Base-by-base conservation (phyloP, 306 rosid species). In the Prunus davidiana region DNA sequence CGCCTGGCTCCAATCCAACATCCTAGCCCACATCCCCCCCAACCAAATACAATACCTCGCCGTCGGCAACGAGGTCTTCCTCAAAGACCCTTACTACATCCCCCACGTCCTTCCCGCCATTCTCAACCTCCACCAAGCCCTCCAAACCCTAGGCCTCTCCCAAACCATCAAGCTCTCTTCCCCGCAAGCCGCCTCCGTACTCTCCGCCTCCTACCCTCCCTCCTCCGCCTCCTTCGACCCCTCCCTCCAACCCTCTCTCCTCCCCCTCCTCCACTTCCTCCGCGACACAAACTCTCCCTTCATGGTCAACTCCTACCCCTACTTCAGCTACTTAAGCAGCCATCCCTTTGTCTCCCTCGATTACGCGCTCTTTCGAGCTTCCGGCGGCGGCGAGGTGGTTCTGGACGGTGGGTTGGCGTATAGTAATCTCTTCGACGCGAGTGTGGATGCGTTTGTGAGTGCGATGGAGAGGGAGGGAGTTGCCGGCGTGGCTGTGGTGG, bases 271-370 rank as follows among this genome's bases (percentile, higher is more conserved):
- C 27, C 76, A 45, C 13, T 75, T 75, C 75, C 78, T 83, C 3
- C 25, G 20, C 0, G 47, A 79, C 6, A 79, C 67, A 8, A 41
- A 19, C 12, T 83, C 83, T 6, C 79, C 81, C 6, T 66, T 83
- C 57, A 79, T 79, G 86, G 75, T 83, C 20, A 83, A 79, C 20
- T 72, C 76, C 38, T 79, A 79, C 19, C 86, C 86, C 45, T 83
- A 79, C 61, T 69, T 75, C 34, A 83, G 81, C 78, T 76, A 71
- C 72, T 52, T 57, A 34, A 71, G 72, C 76, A 65, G 19, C 25
- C 43, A 12, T 12, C 38, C 64, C 19, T 30, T 57, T 52, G 25
- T 83, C 3, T 81, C 75, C 1, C 18, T 83, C n/a, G 83, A 71
- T 12, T 79, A 83, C 60, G 83, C 84, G 0, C 32, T 79, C 73